These are phyloP conservation scores for Aspergillus biplanus DNA, from an alignment of 495 filamentous ascomycete genomes.

Conservation along the genomic window DNA sequence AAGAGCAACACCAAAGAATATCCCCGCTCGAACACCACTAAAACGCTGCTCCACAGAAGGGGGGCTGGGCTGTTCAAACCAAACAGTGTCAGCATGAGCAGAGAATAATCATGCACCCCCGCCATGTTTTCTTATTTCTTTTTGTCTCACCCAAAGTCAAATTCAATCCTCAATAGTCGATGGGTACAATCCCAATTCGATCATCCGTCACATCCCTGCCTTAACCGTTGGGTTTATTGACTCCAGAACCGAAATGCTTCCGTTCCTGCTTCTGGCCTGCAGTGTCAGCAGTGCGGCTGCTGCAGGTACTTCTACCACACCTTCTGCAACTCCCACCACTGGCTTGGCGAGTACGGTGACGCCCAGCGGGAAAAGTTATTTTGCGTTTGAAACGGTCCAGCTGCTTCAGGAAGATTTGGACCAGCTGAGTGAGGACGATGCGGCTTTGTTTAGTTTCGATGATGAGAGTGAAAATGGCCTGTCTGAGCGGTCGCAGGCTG, in stretches of 20 bases:
- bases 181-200: not conserved
- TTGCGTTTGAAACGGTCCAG: constrained; percentile 7
- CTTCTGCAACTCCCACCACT: not conserved
- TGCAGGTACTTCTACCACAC: not conserved
- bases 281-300: not conserved
- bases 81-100: not conserved
- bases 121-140: not conserved
- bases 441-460: constrained; percentile 10
- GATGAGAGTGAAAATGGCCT: not conserved
- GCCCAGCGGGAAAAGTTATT: constrained; percentile 2
- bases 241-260: not conserved
- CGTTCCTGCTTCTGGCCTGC: not conserved
- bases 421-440: not conserved
- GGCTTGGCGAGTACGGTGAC: not conserved
- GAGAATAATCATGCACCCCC: not conserved
- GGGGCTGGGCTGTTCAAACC: not conserved
- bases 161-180: not conserved
- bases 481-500: not conserved
- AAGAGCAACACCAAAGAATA: not conserved
- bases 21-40: not conserved
- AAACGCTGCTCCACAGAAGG: not conserved
- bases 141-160: not conserved
- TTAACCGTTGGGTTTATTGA: not conserved
- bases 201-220: not conserved
- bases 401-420: constrained; percentile 5